Evolutionary conservation across 106 monocot genomes (phyloP), one percentile per base, ranked within the genome.

Genomic region (Phalaenopsis equestris): DNA sequence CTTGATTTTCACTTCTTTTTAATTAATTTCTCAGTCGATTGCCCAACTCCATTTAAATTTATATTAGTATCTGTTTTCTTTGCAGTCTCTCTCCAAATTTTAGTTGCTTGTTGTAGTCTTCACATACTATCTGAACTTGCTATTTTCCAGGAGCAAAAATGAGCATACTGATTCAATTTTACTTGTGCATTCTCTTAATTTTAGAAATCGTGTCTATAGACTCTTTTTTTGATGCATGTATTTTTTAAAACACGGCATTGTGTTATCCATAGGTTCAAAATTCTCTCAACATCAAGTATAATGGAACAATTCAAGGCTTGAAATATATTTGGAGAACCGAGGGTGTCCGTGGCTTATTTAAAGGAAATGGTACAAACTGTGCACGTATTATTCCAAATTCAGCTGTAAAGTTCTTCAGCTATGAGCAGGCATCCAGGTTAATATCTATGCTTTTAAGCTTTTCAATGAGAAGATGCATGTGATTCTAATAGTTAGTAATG

Each of bases 311-410:
- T 21, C 89, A 89, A 87, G 91, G 91, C 41, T 82, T 91, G 12
- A 91, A 91, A 75, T 87, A 91, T 78, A 91, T 91, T 61, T 91
- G 91, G 91, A 83, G 84, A 81, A 80, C 91, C 67, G 91, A 91
- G 81, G 91, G 91, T 42, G 52, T 89, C 43, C 80, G 89, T 67
- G 91, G 91, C 77, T 81, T 91, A 36, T 91, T 91, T 43, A 91
- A 91, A 85, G 91, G 91, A 43, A 91, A 91, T 76, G 91, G 91
- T 79, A 91, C 91, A 11, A 91, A 91, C 41, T 91, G 91, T 83
- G 91, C 91, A 42, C 84, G 91, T 42, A 91, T 91, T 30, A 83
- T 91, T 24, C 91, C 91, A 65, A 91, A 91, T 82, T 91, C 91
- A 61, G 91, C 91, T 41, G 91, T 91, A 70, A 91, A 91, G 81